Base-by-base conservation (phyloP, 2,329 filamentous ascomycete genomes). In the Ceratocystis cubensis region DNA sequence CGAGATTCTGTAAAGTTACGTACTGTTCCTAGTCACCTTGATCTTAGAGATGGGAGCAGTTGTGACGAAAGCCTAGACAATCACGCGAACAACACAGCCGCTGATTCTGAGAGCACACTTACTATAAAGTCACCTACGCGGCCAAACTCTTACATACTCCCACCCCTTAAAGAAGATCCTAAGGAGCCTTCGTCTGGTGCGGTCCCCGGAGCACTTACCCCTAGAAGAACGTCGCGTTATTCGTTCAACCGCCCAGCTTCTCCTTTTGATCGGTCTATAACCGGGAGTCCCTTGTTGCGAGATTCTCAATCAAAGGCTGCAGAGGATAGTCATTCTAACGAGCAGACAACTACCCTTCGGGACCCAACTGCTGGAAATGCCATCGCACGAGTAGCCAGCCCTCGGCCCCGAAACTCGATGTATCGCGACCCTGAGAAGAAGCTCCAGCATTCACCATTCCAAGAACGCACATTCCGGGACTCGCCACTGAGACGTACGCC, bases 291-390 rank as follows among this genome's bases (percentile, higher is more conserved):
- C 8, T 17, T 45, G n/a, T 20, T 57, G 30, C 56, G 56, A 17
- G 53, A 30, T 25, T 2, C 73, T 72, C 61, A 74, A 76, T 64
- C 72, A 73, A 65, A 78, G 73, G 69, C 67, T 71, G 65, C 0
- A 69, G 73, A 74, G 13, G 73, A 76, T 22, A 74, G 76, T 37
- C 71, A 73, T 37, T 74, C 76, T 62, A 78, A 80, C 56, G 83
- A 86, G 17, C 71, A 85, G 83, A 72, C 82, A 81, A 30, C 79
- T 37, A 30, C 7, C 20, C 7, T 20, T 45, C n/a, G 13, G 25
- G 53, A 37, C 30, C n/a, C 30, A 45, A 70, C 63, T 59, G 70
- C 69, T 53, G 37, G 22, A 61, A 25, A 65, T 71, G n/a, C 61
- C 28, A 64, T 63, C 44, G 57, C 68, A 70, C 69, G 71, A 70